These are phyloP conservation scores for Micractinium sp. DNA, from an alignment of 139 green algal genomes.

Conservation along the genomic window DNA sequence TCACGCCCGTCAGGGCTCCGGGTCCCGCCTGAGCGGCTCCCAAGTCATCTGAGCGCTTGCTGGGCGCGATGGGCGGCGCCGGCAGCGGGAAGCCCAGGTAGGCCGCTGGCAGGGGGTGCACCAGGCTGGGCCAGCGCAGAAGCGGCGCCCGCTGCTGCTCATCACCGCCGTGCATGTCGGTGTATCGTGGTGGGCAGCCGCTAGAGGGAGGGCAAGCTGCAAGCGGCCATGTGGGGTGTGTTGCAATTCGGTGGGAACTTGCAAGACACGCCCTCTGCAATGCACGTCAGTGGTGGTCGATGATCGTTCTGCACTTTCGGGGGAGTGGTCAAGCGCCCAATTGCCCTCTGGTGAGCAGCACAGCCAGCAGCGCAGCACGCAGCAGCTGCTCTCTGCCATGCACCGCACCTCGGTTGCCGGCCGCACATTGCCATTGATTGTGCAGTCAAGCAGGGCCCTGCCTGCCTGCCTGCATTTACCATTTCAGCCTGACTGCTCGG, in stretches of 20 bases:
- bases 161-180: not conserved
- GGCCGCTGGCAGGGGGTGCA: not conserved
- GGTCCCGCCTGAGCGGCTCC: too few relatives aligned
- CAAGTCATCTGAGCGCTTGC: not conserved
- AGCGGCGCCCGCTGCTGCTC: not conserved
- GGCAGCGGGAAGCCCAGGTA: slow-evolving; percentile 4
- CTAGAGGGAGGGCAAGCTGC: not conserved
- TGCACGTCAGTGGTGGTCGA: not conserved
- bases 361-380: too few relatives aligned
- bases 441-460: too few relatives aligned
- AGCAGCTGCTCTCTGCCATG: too few relatives aligned
- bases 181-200: not conserved
- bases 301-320: too few relatives aligned
- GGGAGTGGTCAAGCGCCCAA: too few relatives aligned
- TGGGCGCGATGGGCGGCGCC: not conserved
- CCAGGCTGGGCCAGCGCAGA: slow-evolving; percentile 1
- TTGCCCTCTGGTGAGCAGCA: too few relatives aligned
- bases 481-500: not conserved
- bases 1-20: not conserved
- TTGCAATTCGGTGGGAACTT: not conserved
- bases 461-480: too few relatives aligned
- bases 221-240: not conserved
- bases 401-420: too few relatives aligned
- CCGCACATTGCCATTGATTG: too few relatives aligned
- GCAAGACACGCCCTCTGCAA: not conserved